phyloP scores from a whole-genome alignment of 2,329 filamentous ascomycete species.

The Penicillium brasilianum region DNA sequence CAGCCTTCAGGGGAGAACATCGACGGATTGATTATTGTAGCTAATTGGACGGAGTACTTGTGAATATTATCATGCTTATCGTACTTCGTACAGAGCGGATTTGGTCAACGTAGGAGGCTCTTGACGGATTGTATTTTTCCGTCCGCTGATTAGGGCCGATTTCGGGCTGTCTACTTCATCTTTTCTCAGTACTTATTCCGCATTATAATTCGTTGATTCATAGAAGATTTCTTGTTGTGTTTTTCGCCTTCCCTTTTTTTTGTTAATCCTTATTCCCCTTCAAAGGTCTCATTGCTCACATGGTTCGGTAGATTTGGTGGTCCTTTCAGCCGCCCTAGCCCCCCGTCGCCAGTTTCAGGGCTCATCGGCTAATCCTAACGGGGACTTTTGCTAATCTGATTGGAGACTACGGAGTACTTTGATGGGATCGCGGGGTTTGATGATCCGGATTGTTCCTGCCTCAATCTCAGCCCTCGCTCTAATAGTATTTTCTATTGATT shows the following conservation, averaged over 20 bases:
- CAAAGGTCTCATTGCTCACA: neutral
- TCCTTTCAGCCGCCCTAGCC: conserved; percentile 1
- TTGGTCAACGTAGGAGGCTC: conserved; percentile 3
- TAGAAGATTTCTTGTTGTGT: neutral
- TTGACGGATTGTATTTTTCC: conserved; percentile 1
- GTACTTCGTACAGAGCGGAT: neutral
- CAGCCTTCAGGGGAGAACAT: neutral
- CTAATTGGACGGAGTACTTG: neutral
- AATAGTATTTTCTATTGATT: neutral
- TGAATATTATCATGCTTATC: neutral
- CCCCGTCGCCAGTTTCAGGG: conserved; percentile 19
- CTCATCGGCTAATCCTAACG: conserved; percentile 14
- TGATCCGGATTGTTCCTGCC: conserved; percentile 1
- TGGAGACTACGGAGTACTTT: neutral
- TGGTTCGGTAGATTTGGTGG: neutral
- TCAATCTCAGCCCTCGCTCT: neutral
- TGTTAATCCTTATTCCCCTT: neutral
- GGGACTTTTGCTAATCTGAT: conserved; percentile 1
- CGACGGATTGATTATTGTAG: neutral
- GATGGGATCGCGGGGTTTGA: conserved; percentile 9
- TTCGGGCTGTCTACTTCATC: neutral
- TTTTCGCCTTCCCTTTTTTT: neutral
- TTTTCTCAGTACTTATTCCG: neutral
- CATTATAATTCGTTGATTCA: neutral
- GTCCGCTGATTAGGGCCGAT: neutral